Conservation (phyloP, 1,284 basidiomycete genomes). For the Blastosporella zonata region DNA sequence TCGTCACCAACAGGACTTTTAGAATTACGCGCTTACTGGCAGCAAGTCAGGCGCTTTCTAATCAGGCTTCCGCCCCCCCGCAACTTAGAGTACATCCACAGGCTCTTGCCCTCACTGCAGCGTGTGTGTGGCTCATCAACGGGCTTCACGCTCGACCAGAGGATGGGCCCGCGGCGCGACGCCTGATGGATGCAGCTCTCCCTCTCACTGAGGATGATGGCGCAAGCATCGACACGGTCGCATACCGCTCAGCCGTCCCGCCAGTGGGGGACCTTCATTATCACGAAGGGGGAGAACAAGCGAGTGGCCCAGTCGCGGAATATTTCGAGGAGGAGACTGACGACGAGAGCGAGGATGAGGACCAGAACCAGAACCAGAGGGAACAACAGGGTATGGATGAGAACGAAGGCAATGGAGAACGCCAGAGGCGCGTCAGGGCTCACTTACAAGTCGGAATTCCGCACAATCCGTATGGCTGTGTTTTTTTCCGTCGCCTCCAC, state of each 20-base stretch:
- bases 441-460: too few species aligned
- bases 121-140: constrained; percentile 23
- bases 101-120: constrained; percentile 21
- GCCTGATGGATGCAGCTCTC: constrained; percentile 20
- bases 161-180: constrained; percentile 16
- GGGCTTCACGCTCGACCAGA: constrained; percentile 23
- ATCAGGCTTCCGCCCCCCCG: constrained; percentile 9
- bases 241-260: constrained; percentile 5
- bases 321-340: too few species aligned
- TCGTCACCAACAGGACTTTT: constrained; percentile 16
- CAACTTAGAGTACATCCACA: constrained; percentile 1
- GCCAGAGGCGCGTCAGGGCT: too few species aligned
- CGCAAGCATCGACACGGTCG: constrained; percentile 7
- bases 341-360: not conserved
- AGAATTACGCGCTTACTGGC: constrained; percentile 12
- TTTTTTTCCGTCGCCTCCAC: constrained; percentile 8
- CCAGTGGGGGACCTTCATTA: too few species aligned
- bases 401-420: not conserved
- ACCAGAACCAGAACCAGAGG: constrained; percentile 1
- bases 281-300: too few species aligned
- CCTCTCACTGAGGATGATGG: constrained; percentile 13
- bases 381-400: constrained; percentile 2
- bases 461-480: constrained; percentile 4
- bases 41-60: constrained; percentile 12
- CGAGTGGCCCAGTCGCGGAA: too few species aligned